Base-by-base conservation (phyloP, 2,329 filamentous ascomycete species). In the Arachnomyces sp. region DNA sequence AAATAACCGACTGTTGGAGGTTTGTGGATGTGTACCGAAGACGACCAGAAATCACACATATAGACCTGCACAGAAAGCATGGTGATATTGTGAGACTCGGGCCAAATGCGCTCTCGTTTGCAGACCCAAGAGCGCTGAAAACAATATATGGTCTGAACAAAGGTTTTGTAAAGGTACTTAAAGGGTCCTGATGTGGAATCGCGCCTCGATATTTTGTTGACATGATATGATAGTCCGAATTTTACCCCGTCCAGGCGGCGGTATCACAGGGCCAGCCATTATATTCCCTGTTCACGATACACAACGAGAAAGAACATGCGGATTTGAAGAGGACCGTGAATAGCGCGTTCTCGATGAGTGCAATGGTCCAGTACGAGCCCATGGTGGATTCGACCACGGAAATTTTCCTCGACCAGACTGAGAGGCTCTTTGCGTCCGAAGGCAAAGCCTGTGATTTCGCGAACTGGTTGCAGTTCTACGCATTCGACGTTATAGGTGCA, bases 101-200 rank as follows among this genome's bases (percentile, higher is more conserved):
- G 0, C 86, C 86, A 1, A 88, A 88, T 47, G 68, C 66, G 0
- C 62, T 92, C 1, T 86, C 82, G 0, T 87, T 92, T 53, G 75
- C 82, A 2, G 75, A 86, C 48, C 84, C 86, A 0, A 75, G 75
- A 43, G 83, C 84, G 0, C 68, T 90, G 50, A 86, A 86, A 61
- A 67, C 69, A n/a, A 89, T 92, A 33, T 93, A 92, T 57, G 85
- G 85, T 0, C 62, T 90, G 32, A 90, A 89, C 58, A 89, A 89
- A 61, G 84, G 84, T 0, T 84, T 87, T 50, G 66, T 75, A 35
- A 92, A 92, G 75, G 84, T 84, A 61, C 35, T 32, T 38, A 17
- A 13, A 15, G 21, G 5, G 9, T 25, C 9, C 21, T 9, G 21
- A 25, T n/a, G n/a, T n/a, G 9, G 9, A 25, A 9, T 25, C 5